Evolutionary conservation across 1,139 yeast genomes (phyloP).

Genomic region (Kodamaea derodonti): DNA sequence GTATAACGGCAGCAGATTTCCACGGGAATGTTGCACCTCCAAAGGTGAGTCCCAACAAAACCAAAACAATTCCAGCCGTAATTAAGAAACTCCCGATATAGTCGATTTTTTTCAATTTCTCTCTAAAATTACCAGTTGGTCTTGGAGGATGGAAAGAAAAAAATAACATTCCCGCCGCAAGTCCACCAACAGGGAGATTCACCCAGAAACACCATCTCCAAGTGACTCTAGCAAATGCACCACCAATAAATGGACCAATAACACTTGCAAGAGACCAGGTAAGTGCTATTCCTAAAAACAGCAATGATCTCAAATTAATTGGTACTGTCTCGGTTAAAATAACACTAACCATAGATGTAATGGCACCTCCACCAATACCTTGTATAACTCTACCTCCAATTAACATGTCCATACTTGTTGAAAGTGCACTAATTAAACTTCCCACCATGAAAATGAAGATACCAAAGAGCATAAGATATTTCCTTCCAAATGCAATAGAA

Average conservation of each 20-base stretch:
- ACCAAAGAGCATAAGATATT: conserved; percentile 14
- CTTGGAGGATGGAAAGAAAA: conserved; percentile 53
- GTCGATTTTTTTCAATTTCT: conserved; percentile 45
- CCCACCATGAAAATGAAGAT: conserved; percentile 18
- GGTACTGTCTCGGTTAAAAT: conserved; percentile 19
- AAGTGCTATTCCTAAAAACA: conserved; percentile 17
- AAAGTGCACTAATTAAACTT: conserved; percentile 15
- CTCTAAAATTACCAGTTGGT: conserved; percentile 35
- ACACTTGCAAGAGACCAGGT: conserved; percentile 19
- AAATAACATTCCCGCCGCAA: conserved; percentile 15
- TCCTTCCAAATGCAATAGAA: conserved; percentile 19
- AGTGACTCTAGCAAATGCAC: conserved; percentile 19
- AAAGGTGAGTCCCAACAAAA: conserved; percentile 48
- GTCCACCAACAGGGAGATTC: conserved; percentile 22
- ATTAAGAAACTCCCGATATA: conserved; percentile 43
- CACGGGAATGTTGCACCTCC: conserved; percentile 47
- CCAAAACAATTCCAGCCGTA: conserved; percentile 37
- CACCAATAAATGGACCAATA: conserved; percentile 22
- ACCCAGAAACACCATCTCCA: conserved; percentile 28
- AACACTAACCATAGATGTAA: conserved; percentile 15
- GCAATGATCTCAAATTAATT: conserved; percentile 13
- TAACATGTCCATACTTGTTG: conserved; percentile 18
- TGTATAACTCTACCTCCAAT: conserved; percentile 20
- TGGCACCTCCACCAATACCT: conserved; percentile 21
- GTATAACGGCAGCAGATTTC: conserved; percentile 55